Conservation (phyloP, 1,284 basidiomycete genomes). For the Fomes fomentarius region DNA sequence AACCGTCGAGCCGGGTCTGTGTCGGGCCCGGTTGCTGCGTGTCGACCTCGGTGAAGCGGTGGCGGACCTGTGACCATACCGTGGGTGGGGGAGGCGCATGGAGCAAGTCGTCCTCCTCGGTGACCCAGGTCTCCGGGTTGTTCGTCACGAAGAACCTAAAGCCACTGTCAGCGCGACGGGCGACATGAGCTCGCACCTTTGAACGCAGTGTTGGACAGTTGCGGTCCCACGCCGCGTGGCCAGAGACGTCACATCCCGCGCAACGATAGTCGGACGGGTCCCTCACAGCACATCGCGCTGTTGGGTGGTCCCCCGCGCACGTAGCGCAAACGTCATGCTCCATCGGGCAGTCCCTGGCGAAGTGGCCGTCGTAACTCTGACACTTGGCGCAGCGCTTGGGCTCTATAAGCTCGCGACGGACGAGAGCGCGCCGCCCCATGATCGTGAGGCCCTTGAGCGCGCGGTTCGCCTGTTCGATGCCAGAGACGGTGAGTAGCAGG, state of each 20-base stretch:
- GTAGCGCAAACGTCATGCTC: conserved; percentile 24
- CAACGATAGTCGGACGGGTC: conserved; percentile 2
- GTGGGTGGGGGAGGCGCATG: neutral
- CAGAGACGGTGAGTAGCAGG: neutral
- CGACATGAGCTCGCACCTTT: neutral
- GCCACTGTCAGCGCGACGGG: neutral
- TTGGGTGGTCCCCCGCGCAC: conserved; percentile 28
- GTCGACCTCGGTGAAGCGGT: neutral
- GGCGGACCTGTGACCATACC: neutral
- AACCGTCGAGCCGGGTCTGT: neutral
- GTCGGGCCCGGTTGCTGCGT: too few species aligned
- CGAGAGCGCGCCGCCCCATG: neutral
- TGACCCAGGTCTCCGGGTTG: conserved; percentile 14
- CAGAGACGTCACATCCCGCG: conserved; percentile 12
- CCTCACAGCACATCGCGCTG: conserved; percentile 1
- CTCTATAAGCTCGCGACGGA: neutral
- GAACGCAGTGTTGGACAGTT: conserved; percentile 11
- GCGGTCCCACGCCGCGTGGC: conserved; percentile 20
- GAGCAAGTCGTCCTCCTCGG: neutral
- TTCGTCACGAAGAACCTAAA: conserved; percentile 12
- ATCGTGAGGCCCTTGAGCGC: neutral
- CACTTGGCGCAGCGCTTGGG: conserved; percentile 3
- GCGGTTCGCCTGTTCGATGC: neutral
- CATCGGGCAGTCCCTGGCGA: neutral
- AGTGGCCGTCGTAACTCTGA: neutral